Evolutionary conservation across 352 stramenopile species (phyloP), one percentile per base, ranked within the genome.

Genomic region (Globisporangium nodosum): DNA sequence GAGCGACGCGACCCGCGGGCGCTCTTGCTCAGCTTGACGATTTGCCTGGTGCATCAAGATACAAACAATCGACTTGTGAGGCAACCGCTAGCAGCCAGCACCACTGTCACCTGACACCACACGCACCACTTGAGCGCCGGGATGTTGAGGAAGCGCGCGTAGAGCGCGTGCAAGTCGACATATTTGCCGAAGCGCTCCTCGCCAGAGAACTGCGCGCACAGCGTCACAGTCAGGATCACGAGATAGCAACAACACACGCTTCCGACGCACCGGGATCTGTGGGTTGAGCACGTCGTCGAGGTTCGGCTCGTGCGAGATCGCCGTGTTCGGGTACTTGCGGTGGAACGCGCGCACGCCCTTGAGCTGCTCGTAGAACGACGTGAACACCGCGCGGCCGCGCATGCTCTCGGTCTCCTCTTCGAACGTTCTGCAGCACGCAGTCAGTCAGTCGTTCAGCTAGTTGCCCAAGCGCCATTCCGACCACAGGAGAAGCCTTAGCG

Each of bases 121-220:
- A 63, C 63, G 24, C 51, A 78, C 70, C 59, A 66, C 59, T 86
- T 76, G n/a, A 90, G 78, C 51, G 74, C 73, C 24, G 74, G 69
- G 16, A 88, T 71, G 60, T 96, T 94, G 52, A 94, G 54, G 52
- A 85, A 96, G 18, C 77, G 71, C 56, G 69, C 58, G 70, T 94
- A 92, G 56, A 93, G 87, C 64, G 86, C 74, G 59, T 95, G 84
- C 37, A 96, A 55, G 62, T 96, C 88, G n/a, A 96, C 76, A 61
- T 96, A 96, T 59, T 94, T 93, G 56, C 88, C 88, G 42, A 90
- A 91, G 27, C 76, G 81, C 65, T 96, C 88, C 82, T 96, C 87
- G 16, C 88, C 88, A 3, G 83, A 93, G 56, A 96, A 96, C 70
- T 91, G 40, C 20, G 21, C n/a, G 18, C 15, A 2, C 2, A 13